Conservation (phyloP, 2,329 filamentous ascomycete genomes). For the Thelonectria blattea region DNA sequence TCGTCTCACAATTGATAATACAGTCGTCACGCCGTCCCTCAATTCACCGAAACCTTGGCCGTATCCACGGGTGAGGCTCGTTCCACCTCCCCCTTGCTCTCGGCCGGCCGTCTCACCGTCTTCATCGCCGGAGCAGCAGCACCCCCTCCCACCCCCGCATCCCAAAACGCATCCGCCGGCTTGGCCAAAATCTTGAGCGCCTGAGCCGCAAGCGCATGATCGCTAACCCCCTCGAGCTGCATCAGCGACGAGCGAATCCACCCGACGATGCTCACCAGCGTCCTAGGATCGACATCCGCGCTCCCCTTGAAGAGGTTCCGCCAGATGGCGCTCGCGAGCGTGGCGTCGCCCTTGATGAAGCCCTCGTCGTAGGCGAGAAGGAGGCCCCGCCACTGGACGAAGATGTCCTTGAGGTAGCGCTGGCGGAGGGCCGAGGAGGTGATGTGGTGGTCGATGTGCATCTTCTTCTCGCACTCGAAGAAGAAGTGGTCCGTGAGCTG, state of each 20-base stretch:
- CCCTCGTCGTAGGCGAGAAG: constrained; percentile 87
- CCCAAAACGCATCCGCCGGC: constrained; percentile 52
- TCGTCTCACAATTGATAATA: constrained; percentile 35
- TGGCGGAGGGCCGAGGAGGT: constrained; percentile 64
- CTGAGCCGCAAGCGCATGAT: constrained; percentile 47
- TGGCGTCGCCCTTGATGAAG: constrained; percentile 75
- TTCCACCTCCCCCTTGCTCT: constrained; percentile 21
- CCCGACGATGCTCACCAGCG: constrained; percentile 59
- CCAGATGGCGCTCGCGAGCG: constrained; percentile 86
- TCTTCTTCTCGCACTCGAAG: constrained; percentile 83
- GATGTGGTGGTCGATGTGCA: constrained; percentile 80
- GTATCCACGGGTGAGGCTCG: constrained; percentile 16
- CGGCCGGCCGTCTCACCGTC: constrained; percentile 25
- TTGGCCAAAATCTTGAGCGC: constrained; percentile 43
- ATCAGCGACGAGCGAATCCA: constrained; percentile 60
- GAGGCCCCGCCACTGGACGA: constrained; percentile 89
- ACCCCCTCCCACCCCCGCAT: constrained; percentile 46
- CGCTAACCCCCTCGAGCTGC: constrained; percentile 56
- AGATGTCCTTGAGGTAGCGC: constrained; percentile 83
- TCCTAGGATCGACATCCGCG: constrained; percentile 56
- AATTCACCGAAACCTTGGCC: constrained; percentile 33
- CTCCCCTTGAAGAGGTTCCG: constrained; percentile 86
- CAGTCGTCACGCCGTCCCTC: constrained; percentile 15
- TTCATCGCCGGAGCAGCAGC: constrained; percentile 7
- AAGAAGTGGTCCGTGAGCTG: constrained; percentile 96